Evolutionary conservation across 208 protist species (phyloP).

Genomic region (Acanthamoeba rhysodes): DNA sequence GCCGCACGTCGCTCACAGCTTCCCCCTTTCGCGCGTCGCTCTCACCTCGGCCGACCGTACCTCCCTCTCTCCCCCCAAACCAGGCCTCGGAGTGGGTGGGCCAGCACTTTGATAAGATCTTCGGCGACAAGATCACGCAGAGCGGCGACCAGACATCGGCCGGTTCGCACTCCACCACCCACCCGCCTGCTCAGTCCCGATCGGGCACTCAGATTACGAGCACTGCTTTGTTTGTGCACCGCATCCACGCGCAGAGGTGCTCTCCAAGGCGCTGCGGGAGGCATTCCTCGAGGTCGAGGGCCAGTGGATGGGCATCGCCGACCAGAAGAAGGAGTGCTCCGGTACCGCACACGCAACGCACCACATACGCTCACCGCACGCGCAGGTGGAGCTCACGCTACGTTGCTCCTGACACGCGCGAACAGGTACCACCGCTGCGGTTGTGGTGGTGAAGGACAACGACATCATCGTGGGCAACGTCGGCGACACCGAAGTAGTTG

Average conservation of each 20-base stretch:
- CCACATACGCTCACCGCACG: not conserved
- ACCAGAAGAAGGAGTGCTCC: conserved; percentile 50
- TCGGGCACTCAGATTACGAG: not conserved
- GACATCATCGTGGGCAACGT: conserved; percentile 51
- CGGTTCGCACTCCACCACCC: not conserved
- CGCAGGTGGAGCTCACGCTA: too few species aligned
- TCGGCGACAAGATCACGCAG: not conserved
- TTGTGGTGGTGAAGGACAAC: conserved; percentile 73
- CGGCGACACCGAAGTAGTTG: conserved; percentile 55
- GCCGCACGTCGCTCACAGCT: too few species aligned
- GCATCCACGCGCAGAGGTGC: not conserved
- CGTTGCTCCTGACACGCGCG: too few species aligned
- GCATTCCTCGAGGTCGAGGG: conserved; percentile 3
- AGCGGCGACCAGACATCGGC: not conserved
- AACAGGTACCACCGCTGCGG: conserved; percentile 51
- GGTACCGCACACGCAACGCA: not conserved
- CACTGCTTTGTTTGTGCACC: too few species aligned
- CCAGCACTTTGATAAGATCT: conserved; percentile 33
- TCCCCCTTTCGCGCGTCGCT: too few species aligned
- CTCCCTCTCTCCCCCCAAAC: not conserved
- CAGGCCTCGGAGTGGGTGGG: conserved; percentile 47
- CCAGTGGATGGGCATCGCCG: conserved; percentile 50
- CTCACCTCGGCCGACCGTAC: too few species aligned
- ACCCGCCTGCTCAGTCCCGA: not conserved
- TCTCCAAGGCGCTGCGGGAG: conserved; percentile 21